Evolutionary conservation across 768 basidiomycete genomes (phyloP).

Genomic region (Lactarius trivialis): DNA sequence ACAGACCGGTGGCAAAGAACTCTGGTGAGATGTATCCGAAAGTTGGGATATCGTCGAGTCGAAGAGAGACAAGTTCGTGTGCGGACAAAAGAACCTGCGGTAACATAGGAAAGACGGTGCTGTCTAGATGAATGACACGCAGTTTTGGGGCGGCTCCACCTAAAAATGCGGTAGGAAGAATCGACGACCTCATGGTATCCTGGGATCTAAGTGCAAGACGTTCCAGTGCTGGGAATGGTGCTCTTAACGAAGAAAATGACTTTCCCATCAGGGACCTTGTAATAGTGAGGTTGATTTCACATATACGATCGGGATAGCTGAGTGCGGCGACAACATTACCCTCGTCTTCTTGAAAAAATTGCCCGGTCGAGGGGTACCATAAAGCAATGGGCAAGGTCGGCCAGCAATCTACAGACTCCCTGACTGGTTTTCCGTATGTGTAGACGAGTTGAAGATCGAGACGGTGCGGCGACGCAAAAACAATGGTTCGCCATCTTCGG

Average conservation of each 20-base stretch:
- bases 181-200: background rate
- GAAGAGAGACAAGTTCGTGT: background rate
- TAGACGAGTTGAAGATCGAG: constrained; percentile 2
- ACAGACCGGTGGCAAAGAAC: background rate
- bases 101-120: background rate
- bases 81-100: constrained; percentile 1
- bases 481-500: constrained; percentile 1
- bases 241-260: background rate
- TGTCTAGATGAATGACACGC: background rate
- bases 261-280: background rate
- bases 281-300: background rate
- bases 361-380: background rate
- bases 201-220: background rate
- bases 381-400: background rate
- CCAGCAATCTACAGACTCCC: background rate
- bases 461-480: constrained; percentile 2
- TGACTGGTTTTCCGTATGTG: background rate
- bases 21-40: constrained; percentile 4
- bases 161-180: background rate
- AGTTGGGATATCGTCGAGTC: constrained; percentile 1
- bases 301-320: background rate
- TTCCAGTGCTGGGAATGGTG: background rate
- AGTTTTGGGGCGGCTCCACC: background rate
- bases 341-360: background rate
- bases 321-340: constrained; percentile 4